These are phyloP conservation scores for Wallacemonas sp. DNA, from an alignment of 208 protist genomes.

Conservation along the genomic window DNA sequence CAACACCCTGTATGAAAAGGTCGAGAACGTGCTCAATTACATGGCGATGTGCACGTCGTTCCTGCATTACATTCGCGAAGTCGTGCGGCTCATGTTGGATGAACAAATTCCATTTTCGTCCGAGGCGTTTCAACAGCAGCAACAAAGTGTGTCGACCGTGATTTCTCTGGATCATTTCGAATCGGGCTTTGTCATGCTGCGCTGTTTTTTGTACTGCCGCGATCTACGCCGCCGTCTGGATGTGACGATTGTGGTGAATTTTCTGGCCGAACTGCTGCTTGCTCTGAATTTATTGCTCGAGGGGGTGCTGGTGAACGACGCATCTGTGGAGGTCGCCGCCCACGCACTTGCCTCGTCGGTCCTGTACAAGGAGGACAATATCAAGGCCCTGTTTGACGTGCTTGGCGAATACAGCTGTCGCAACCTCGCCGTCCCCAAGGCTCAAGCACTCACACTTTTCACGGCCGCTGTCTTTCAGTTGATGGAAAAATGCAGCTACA, in stretches of 20 bases:
- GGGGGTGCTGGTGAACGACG: constrained; percentile 66
- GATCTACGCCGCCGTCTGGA: constrained; percentile 67
- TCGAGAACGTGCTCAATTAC: constrained; percentile 61
- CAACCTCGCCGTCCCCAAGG: constrained; percentile 34
- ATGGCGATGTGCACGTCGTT: constrained; percentile 62
- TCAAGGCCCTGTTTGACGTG: constrained; percentile 70
- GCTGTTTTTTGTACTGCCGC: constrained; percentile 57
- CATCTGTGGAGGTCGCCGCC: constrained; percentile 63
- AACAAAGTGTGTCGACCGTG: constrained; percentile 72
- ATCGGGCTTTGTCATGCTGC: constrained; percentile 65
- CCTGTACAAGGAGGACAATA: constrained; percentile 84
- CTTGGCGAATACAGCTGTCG: constrained; percentile 46
- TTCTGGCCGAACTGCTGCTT: constrained; percentile 79
- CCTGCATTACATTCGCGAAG: constrained; percentile 71
- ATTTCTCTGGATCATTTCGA: constrained; percentile 75
- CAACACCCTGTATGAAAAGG: constrained; percentile 43
- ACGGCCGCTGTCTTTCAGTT: constrained; percentile 78
- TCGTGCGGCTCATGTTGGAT: constrained; percentile 50
- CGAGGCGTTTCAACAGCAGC: constrained; percentile 69
- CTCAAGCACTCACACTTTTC: constrained; percentile 61
- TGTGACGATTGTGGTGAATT: constrained; percentile 49
- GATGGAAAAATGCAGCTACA: constrained; percentile 87
- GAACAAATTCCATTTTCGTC: constrained; percentile 34
- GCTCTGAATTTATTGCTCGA: constrained; percentile 72
- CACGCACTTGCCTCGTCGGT: constrained; percentile 81